These are phyloP conservation scores for Exophiala alcalophila DNA, from an alignment of 2,329 filamentous ascomycete genomes.

Conservation along the genomic window DNA sequence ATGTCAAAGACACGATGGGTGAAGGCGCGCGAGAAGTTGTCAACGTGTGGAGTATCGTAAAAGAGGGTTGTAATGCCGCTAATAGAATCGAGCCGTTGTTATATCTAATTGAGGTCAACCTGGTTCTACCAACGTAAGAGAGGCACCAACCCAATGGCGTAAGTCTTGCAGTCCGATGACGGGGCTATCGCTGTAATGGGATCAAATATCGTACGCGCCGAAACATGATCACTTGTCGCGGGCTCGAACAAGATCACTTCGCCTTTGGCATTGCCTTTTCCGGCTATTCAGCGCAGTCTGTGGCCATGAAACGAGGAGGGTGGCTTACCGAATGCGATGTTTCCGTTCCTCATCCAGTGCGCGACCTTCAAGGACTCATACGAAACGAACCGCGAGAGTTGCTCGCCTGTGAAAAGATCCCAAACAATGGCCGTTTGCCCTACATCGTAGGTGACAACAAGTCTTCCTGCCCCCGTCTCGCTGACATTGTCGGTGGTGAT, in stretches of 20 bases:
- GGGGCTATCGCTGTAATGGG: conserved; percentile 92
- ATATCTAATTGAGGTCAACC: conserved; percentile 58
- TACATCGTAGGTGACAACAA: conserved; percentile 90
- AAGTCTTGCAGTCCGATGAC: conserved; percentile 83
- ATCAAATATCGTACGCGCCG: conserved; percentile 87
- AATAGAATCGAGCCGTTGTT: conserved; percentile 92
- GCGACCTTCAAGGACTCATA: conserved; percentile 84
- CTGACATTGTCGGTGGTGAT: conserved; percentile 89
- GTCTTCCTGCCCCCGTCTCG: conserved; percentile 75
- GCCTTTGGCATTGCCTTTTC: conserved; percentile 80
- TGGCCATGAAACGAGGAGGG: conserved; percentile 18
- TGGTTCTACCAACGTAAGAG: not conserved
- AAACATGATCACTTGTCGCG: conserved; percentile 86
- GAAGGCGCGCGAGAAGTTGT: conserved; percentile 81
- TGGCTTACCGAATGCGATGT: conserved; percentile 85
- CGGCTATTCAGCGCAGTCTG: too few species aligned
- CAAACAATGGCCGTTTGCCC: conserved; percentile 92
- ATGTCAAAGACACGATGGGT: conserved; percentile 79
- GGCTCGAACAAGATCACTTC: conserved; percentile 95
- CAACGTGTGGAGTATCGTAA: conserved; percentile 90
- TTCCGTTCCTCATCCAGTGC: conserved; percentile 94
- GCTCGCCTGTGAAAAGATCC: conserved; percentile 89
- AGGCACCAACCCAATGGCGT: conserved; percentile 75
- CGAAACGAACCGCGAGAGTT: conserved; percentile 86
- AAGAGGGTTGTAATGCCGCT: conserved; percentile 82